Evolutionary conservation across 1,284 basidiomycete genomes (phyloP).

Genomic region (Stygiomarasmius scandens): DNA sequence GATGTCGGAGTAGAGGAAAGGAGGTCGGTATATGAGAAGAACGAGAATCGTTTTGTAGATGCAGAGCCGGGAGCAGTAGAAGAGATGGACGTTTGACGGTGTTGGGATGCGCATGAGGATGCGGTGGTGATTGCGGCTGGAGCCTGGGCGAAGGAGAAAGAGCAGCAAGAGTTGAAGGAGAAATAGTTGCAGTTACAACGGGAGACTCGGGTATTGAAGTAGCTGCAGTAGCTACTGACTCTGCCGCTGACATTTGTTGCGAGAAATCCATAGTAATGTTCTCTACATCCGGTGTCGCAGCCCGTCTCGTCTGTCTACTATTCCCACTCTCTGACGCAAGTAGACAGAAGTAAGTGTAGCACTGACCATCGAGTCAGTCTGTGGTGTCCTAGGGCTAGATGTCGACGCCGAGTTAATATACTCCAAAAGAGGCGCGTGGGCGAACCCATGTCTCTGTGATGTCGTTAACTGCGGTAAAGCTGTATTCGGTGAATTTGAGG

Average conservation of each 20-base stretch:
- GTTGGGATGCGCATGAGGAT: too few species aligned
- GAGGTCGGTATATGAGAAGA: slow-evolving; percentile 85
- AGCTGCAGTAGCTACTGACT: too few species aligned
- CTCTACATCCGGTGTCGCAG: not conserved
- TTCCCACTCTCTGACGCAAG: slow-evolving; percentile 31
- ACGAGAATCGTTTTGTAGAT: slow-evolving; percentile 72
- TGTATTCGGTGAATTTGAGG: not conserved
- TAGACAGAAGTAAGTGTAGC: slow-evolving; percentile 53
- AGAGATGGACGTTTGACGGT: slow-evolving; percentile 21
- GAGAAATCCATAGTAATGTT: too few species aligned
- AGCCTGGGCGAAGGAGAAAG: not conserved
- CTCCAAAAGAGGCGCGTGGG: not conserved
- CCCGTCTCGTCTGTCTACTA: not conserved
- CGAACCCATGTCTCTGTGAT: not conserved
- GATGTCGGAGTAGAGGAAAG: slow-evolving; percentile 75
- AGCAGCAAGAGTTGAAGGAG: not conserved
- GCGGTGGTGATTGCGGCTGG: too few species aligned
- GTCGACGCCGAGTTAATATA: not conserved
- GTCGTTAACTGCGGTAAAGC: not conserved
- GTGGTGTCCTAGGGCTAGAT: not conserved
- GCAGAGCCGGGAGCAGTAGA: slow-evolving; percentile 51
- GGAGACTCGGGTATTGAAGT: too few species aligned
- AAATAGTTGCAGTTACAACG: too few species aligned
- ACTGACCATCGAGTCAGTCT: slow-evolving; percentile 27
- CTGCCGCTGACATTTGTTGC: too few species aligned